Conservation (phyloP, 1,284 basidiomycete species). For the Amylostereum chailletii region DNA sequence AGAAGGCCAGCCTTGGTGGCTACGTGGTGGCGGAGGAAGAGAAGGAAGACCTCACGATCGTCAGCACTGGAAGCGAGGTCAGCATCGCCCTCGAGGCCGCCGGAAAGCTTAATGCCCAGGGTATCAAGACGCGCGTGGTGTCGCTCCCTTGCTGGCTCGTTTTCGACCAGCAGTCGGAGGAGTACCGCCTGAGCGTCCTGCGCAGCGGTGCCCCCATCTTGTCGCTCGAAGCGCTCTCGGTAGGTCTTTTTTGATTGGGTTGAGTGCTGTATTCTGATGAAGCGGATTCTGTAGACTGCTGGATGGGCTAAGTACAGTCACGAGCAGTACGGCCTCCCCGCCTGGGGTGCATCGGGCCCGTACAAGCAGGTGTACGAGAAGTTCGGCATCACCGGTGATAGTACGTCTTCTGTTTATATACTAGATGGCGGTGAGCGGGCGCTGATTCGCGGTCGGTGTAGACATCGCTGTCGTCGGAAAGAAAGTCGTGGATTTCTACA, state of each 20-base stretch:
- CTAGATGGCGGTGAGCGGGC: not conserved
- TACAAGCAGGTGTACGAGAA: constrained; percentile 86
- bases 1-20: constrained; percentile 78
- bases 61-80: constrained; percentile 87
- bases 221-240: constrained; percentile 80
- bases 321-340: constrained; percentile 76
- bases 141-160: constrained; percentile 86
- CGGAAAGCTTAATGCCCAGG: constrained; percentile 64
- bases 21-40: constrained; percentile 83
- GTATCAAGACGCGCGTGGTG: constrained; percentile 78
- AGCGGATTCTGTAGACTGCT: constrained; percentile 37
- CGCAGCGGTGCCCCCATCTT: constrained; percentile 86
- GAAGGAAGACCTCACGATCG: constrained; percentile 77
- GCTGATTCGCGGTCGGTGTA: constrained; percentile 17
- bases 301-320: constrained; percentile 87
- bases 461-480: constrained; percentile 77
- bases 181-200: constrained; percentile 80
- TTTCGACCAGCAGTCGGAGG: constrained; percentile 78
- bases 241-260: constrained; percentile 20
- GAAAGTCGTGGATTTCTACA: constrained; percentile 86
- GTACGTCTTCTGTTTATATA: constrained; percentile 31
- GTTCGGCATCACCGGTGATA: constrained; percentile 78
- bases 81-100: constrained; percentile 81
- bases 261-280: constrained; percentile 2
- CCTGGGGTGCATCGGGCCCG: constrained; percentile 87